A percentile compares a stretch with the other conserved stretches of the same genome.
These are phyloP conservation scores for Pichia cactophila DNA, from an alignment of 1,139 yeast species.

Conservation along the genomic window DNA sequence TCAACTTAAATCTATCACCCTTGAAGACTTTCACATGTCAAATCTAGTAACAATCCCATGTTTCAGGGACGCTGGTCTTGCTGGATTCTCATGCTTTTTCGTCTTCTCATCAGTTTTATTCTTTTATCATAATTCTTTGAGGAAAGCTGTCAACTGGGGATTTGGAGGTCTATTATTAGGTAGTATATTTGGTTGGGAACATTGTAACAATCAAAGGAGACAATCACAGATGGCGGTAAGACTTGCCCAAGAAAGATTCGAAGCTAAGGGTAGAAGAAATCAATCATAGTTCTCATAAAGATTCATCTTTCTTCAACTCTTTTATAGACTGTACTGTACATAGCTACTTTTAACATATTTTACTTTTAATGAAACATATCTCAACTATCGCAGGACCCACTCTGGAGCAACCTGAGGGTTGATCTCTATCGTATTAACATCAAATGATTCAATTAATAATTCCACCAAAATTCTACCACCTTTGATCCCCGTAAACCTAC, in stretches of 20 bases:
- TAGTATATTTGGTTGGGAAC: conserved; percentile 85
- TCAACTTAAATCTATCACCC: conserved; percentile 12
- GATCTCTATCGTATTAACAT: conserved; percentile 45
- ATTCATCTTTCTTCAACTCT: background rate
- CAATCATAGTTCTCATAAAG: conserved; percentile 1
- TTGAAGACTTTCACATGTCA: conserved; percentile 49
- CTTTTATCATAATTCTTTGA: conserved; percentile 55
- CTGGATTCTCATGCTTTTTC: conserved; percentile 81
- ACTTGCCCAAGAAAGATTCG: conserved; percentile 43
- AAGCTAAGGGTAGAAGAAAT: conserved; percentile 13
- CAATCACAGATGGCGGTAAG: conserved; percentile 55
- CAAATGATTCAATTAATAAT: conserved; percentile 79
- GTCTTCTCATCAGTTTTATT: conserved; percentile 71
- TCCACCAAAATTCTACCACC: conserved; percentile 92
- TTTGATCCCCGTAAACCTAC: conserved; percentile 85
- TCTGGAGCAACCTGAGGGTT: conserved; percentile 44
- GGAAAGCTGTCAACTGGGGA: conserved; percentile 71
- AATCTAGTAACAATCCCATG: conserved; percentile 70
- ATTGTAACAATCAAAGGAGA: conserved; percentile 68
- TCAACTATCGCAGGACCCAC: conserved; percentile 31
- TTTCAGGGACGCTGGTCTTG: conserved; percentile 78
- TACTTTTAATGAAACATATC: background rate
- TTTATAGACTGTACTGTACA: background rate
- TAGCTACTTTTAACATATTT: background rate
- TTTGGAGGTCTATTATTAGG: conserved; percentile 77